Percentiles rank a stretch among this genome's conserved stretches.
Evolutionary conservation across 176 grass and related monocot species (phyloP).

Genomic region (Avena eriantha): DNA sequence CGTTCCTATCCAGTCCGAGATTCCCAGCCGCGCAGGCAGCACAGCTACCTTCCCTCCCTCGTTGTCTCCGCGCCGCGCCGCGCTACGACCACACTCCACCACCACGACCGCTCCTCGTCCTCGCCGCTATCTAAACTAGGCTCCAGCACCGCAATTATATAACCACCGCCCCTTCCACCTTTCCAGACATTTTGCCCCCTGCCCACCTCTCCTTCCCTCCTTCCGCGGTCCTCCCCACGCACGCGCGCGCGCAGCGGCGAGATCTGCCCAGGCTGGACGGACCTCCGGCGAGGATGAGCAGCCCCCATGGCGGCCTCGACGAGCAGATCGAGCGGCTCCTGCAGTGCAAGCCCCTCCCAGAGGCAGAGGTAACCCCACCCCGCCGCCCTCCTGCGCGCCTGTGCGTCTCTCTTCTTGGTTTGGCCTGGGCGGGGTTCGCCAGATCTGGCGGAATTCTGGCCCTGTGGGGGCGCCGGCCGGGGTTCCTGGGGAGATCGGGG

Average conservation of each 20-base stretch:
- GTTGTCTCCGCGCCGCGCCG: too few relatives aligned
- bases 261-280: slow-evolving; percentile 68
- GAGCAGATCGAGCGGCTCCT: slow-evolving; percentile 95
- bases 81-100: too few relatives aligned
- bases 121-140: slow-evolving; percentile 9
- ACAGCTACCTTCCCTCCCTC: too few relatives aligned
- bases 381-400: not conserved
- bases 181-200: slow-evolving; percentile 27
- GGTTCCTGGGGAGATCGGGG: slow-evolving; percentile 35
- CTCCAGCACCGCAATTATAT: slow-evolving; percentile 51
- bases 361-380: slow-evolving; percentile 60
- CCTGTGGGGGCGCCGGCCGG: not conserved
- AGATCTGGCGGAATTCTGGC: slow-evolving; percentile 47
- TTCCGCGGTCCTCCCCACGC: not conserved
- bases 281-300: slow-evolving; percentile 52
- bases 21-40: too few relatives aligned
- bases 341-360: slow-evolving; percentile 98
- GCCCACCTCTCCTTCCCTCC: not conserved
- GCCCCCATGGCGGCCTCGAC: slow-evolving; percentile 85
- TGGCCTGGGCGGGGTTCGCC: not conserved
- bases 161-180: slow-evolving; percentile 46
- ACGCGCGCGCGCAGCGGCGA: slow-evolving; percentile 25
- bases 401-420: not conserved
- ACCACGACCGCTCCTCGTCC: not conserved
- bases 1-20: too few relatives aligned